Percentiles rank a stretch among this genome's conserved stretches.
Conservation (phyloP, 1,139 yeast species). For the Yamadazyma epiphylla region DNA sequence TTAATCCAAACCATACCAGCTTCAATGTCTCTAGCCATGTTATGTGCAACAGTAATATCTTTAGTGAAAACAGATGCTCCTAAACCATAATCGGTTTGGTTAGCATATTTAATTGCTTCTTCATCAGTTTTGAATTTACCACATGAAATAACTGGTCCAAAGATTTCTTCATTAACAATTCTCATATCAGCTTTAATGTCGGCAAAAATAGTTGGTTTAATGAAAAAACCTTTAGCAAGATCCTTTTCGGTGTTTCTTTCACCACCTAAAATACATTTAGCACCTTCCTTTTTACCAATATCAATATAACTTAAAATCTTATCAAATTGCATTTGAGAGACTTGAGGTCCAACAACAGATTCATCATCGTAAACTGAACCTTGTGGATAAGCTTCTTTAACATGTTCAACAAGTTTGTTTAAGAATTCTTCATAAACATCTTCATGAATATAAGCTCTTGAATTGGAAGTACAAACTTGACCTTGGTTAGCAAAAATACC, state of each 20-base stretch:
- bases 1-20: constrained; percentile 59
- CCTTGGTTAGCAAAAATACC: constrained; percentile 80
- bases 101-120: constrained; percentile 49
- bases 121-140: constrained; percentile 52
- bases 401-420: constrained; percentile 29
- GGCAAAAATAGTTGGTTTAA: constrained; percentile 54
- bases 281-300: constrained; percentile 55
- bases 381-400: constrained; percentile 46
- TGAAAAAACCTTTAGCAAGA: constrained; percentile 42
- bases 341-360: constrained; percentile 76
- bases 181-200: constrained; percentile 51
- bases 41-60: constrained; percentile 43
- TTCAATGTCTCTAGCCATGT: constrained; percentile 40
- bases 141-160: constrained; percentile 57
- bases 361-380: constrained; percentile 56
- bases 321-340: constrained; percentile 64
- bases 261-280: constrained; percentile 46
- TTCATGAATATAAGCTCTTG: constrained; percentile 44
- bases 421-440: constrained; percentile 48
- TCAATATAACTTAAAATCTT: constrained; percentile 51
- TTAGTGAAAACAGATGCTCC: constrained; percentile 80
- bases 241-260: constrained; percentile 35
- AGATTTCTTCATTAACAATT: constrained; percentile 55
- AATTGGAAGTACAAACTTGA: constrained; percentile 46
- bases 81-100: constrained; percentile 52